Conservation (phyloP, 805 yeast genomes). For the Monosporozyma yasuniensis region DNA sequence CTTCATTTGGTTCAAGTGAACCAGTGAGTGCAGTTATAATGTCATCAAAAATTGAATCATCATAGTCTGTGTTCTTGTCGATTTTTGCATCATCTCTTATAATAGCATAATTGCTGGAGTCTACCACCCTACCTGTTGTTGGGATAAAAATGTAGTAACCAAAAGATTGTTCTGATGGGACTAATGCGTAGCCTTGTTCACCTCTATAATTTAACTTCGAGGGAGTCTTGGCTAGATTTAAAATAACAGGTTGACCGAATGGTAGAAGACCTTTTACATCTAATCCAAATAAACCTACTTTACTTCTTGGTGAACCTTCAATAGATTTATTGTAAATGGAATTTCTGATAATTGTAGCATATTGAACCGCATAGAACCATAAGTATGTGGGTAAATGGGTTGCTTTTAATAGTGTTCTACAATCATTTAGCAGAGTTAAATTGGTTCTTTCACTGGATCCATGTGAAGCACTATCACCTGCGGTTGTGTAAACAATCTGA, state of each 20-base stretch:
- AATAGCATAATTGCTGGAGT: constrained; percentile 2
- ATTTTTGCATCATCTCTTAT: not conserved
- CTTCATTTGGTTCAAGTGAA: no score
- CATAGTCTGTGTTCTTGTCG: not conserved
- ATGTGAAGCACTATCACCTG: constrained; percentile 6
- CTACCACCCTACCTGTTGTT: not conserved
- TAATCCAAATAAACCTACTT: constrained; percentile 5
- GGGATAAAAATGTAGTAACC: constrained; percentile 6
- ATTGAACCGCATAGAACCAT: constrained; percentile 10
- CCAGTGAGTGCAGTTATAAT: no score
- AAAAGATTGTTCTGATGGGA: constrained; percentile 5
- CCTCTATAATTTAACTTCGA: constrained; percentile 2
- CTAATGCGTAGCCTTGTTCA: constrained; percentile 1
- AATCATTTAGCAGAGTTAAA: constrained; percentile 9
- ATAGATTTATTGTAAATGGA: not conserved
- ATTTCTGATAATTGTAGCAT: constrained; percentile 6
- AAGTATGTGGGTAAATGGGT: constrained; percentile 6
- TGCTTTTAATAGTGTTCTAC: constrained; percentile 6
- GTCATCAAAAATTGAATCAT: not conserved
- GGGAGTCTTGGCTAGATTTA: not conserved
- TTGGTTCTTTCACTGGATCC: constrained; percentile 11
- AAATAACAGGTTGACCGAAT: constrained; percentile 9
- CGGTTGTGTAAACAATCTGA: constrained; percentile 6
- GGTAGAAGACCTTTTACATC: constrained; percentile 4
- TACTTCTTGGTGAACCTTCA: not conserved